Percentiles rank a stretch among this genome's conserved stretches.
These are phyloP conservation scores for Cystobasidium onofrii DNA, from an alignment of 768 basidiomycete genomes.

Conservation along the genomic window DNA sequence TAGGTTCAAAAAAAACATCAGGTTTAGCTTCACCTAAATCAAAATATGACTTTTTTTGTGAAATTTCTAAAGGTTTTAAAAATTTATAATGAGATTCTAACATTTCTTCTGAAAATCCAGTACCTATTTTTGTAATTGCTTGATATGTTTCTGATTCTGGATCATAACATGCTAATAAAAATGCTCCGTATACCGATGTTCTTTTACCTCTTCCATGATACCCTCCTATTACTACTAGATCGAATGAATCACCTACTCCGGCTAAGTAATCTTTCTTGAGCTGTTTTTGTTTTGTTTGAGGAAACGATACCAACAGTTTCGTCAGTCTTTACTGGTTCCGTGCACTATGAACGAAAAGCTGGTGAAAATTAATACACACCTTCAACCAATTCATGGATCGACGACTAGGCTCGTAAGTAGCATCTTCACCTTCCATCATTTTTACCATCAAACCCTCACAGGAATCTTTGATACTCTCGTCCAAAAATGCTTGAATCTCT, in stretches of 20 bases:
- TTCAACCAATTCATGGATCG: slow-evolving; percentile 97
- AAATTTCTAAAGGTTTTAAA: slow-evolving; percentile 67
- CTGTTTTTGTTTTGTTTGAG: too few relatives aligned
- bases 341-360: too few relatives aligned
- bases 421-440: slow-evolving; percentile 85
- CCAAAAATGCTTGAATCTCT: slow-evolving; percentile 87
- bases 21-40: slow-evolving; percentile 89
- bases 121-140: slow-evolving; percentile 98
- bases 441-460: slow-evolving; percentile 99
- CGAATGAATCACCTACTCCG: slow-evolving; percentile 92
- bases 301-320: too few relatives aligned
- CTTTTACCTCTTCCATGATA: slow-evolving; percentile 98
- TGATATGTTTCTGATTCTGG: slow-evolving; percentile 87
- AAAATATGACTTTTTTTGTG: slow-evolving; percentile 67
- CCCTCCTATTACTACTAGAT: slow-evolving; percentile 92
- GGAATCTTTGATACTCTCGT: slow-evolving; percentile 93
- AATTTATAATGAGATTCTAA: slow-evolving; percentile 70
- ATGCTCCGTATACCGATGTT: slow-evolving; percentile 94
- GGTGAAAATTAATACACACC: slow-evolving; percentile 50
- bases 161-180: slow-evolving; percentile 94
- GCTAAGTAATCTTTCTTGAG: slow-evolving; percentile 97
- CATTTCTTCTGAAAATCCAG: slow-evolving; percentile 90
- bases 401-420: slow-evolving; percentile 90
- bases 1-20: slow-evolving; percentile 96
- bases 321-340: too few relatives aligned